phyloP scores from a whole-genome alignment of 441 rosid species.

The Pelargonium fulgidum region DNA sequence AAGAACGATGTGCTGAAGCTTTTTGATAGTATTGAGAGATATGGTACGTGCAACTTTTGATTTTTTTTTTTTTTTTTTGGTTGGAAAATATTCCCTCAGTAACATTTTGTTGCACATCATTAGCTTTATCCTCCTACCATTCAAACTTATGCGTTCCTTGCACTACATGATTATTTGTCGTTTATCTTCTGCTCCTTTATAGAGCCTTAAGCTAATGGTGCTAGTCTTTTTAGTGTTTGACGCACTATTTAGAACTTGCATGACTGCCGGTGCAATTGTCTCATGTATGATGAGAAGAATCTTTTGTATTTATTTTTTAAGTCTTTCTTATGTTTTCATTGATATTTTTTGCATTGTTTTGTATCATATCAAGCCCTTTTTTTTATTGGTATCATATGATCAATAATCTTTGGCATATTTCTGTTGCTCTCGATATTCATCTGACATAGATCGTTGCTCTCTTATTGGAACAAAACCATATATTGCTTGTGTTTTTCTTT shows the following conservation, averaged over 20 bases:
- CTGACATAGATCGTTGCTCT: neutral
- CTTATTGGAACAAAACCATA: neutral
- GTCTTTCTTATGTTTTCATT: neutral
- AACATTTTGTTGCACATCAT: neutral
- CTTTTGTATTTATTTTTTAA: neutral
- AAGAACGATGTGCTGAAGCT: slow-evolving; percentile 71
- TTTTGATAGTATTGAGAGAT: slow-evolving; percentile 68
- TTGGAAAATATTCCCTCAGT: neutral
- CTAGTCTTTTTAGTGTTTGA: neutral
- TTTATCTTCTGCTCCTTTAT: neutral
- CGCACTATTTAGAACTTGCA: neutral
- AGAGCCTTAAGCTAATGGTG: neutral
- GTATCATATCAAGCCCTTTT: no score
- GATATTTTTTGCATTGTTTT: neutral
- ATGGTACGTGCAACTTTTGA: slow-evolving; percentile 43
- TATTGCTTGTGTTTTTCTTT: neutral
- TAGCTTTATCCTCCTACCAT: no score
- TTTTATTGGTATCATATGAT: no score
- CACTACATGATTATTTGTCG: neutral
- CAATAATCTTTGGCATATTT: neutral
- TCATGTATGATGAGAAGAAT: slow-evolving; percentile 4
- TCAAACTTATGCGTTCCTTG: no score
- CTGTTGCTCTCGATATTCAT: neutral
- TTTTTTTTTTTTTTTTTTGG: neutral
- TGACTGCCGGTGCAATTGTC: neutral